phyloP scores from a whole-genome alignment of 192 early-diverging fungal species.

The Coemansia sp. region DNA sequence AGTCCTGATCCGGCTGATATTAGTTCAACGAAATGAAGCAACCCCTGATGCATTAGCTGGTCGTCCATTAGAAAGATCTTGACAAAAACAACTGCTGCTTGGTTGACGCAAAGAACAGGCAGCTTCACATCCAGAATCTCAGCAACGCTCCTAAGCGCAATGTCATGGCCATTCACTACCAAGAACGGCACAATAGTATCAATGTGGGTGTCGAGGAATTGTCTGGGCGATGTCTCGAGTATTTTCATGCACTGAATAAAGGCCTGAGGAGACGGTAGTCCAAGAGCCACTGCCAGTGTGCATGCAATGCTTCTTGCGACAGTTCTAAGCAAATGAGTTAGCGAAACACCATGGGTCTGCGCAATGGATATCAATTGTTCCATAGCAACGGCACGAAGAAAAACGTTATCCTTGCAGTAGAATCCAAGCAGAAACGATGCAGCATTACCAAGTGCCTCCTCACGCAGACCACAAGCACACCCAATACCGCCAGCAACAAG shows the following conservation, averaged over 20 bases:
- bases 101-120: constrained; percentile 53
- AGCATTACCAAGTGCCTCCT: constrained; percentile 24
- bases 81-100: constrained; percentile 45
- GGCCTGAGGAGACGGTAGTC: constrained; percentile 14
- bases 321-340: constrained; percentile 24
- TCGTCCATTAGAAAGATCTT: constrained; percentile 56
- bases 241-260: constrained; percentile 48
- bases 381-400: constrained; percentile 53
- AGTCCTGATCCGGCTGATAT: constrained; percentile 42
- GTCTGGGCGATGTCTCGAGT: constrained; percentile 21
- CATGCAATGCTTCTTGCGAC: constrained; percentile 33
- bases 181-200: constrained; percentile 37
- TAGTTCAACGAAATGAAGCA: constrained; percentile 43
- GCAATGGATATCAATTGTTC: constrained; percentile 45
- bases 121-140: constrained; percentile 33
- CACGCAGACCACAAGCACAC: constrained; percentile 22
- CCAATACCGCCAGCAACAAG: constrained; percentile 49
- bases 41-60: constrained; percentile 52
- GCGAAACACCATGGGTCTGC: constrained; percentile 26
- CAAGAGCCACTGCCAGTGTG: constrained; percentile 26
- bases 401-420: constrained; percentile 44
- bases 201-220: constrained; percentile 32
- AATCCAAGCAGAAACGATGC: constrained; percentile 33
- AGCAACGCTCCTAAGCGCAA: constrained; percentile 31
- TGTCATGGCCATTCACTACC: constrained; percentile 29